Conservation (phyloP, 352 stramenopile species). For the Globisporangium acanthophoron region DNA sequence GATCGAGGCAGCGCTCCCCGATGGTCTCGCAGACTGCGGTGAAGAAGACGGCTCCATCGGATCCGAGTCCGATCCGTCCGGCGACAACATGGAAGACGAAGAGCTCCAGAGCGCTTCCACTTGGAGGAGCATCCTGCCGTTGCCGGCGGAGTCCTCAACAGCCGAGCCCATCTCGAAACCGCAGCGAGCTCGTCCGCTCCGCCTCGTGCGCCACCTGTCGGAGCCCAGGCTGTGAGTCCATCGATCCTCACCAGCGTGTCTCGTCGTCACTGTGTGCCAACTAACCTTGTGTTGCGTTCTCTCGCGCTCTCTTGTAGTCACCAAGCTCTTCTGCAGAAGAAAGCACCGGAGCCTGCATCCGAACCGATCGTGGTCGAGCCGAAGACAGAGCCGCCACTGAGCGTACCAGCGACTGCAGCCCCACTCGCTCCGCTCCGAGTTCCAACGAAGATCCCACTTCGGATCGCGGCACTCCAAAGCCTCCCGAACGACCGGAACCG, state of each 20-base stretch:
- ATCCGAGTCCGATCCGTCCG: slow-evolving; percentile 70
- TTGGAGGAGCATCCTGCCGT: slow-evolving; percentile 6
- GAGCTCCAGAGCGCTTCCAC: slow-evolving; percentile 22
- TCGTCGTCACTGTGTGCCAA: not conserved
- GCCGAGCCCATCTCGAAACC: not conserved
- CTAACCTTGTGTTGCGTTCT: not conserved
- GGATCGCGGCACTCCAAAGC: slow-evolving; percentile 7
- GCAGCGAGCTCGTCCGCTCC: slow-evolving; percentile 11
- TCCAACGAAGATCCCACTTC: slow-evolving; percentile 8
- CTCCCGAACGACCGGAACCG: slow-evolving; percentile 46
- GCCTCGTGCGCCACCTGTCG: slow-evolving; percentile 27
- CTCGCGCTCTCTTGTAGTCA: not conserved
- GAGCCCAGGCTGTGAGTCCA: slow-evolving; percentile 28
- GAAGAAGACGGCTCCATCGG: slow-evolving; percentile 49
- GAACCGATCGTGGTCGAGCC: not conserved
- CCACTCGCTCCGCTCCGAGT: slow-evolving; percentile 8
- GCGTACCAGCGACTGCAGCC: not conserved
- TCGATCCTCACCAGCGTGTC: not conserved
- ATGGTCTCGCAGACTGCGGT: slow-evolving; percentile 31
- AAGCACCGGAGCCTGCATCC: not conserved
- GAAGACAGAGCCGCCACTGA: not conserved
- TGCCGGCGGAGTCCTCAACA: not conserved
- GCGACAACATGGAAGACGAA: slow-evolving; percentile 62
- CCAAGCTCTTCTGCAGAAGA: not conserved
- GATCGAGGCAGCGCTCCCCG: slow-evolving; percentile 57